phyloP scores from a whole-genome alignment of 2,329 filamentous ascomycete genomes.

The Fusarium sp. region DNA sequence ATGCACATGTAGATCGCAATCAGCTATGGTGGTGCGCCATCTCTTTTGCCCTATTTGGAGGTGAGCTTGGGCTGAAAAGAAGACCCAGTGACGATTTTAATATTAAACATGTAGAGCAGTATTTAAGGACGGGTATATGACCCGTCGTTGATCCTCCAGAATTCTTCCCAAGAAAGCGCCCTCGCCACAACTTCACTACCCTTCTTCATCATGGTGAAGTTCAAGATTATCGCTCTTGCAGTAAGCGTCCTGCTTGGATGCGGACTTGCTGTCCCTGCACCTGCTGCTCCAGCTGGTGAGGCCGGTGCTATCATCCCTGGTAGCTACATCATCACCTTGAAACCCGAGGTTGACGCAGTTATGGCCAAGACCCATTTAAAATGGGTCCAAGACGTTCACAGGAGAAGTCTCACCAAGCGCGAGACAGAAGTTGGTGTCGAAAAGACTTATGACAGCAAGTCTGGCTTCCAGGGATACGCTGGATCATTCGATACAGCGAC shows the following conservation, averaged over 20 bases:
- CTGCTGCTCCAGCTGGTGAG: not conserved
- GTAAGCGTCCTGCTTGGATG: slow-evolving; percentile 8
- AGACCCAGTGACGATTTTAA: not conserved
- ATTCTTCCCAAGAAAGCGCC: too few species aligned
- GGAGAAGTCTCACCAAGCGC: slow-evolving; percentile 60
- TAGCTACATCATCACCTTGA: slow-evolving; percentile 70
- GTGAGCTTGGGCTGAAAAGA: not conserved
- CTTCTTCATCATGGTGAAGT: slow-evolving; percentile 1
- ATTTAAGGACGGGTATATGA: not conserved
- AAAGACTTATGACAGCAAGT: slow-evolving; percentile 38
- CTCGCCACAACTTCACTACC: not conserved
- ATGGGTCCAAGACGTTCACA: slow-evolving; percentile 60
- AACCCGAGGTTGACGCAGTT: slow-evolving; percentile 51
- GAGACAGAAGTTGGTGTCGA: slow-evolving; percentile 47
- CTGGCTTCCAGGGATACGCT: slow-evolving; percentile 52
- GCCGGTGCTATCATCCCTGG: slow-evolving; percentile 42
- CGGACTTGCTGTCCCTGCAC: slow-evolving; percentile 3
- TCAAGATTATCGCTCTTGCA: not conserved
- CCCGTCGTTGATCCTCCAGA: not conserved
- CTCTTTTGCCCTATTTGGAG: not conserved
- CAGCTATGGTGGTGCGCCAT: not conserved
- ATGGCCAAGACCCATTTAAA: slow-evolving; percentile 57
- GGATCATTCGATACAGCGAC: slow-evolving; percentile 52
- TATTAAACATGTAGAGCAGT: not conserved
- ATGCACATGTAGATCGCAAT: slow-evolving; percentile 6